Evolutionary conservation across 345 rosid species (phyloP).

Genomic region (Cardamine resedifolia): DNA sequence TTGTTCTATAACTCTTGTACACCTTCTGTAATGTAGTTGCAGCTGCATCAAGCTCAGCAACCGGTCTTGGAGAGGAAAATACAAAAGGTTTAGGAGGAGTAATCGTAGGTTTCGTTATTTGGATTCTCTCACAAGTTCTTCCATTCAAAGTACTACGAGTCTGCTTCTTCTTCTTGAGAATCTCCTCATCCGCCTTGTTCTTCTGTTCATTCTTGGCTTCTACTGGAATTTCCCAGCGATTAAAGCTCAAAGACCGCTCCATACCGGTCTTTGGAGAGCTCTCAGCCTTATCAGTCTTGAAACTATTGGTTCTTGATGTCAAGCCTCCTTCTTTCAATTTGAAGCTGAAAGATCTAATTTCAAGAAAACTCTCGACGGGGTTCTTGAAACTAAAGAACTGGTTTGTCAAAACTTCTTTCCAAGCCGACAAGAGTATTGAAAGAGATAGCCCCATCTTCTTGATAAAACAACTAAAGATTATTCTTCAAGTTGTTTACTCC

Average conservation of each 20-base stretch:
- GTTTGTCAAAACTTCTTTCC: conserved; percentile 43
- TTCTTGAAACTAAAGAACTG: conserved; percentile 34
- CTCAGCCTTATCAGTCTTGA: conserved; percentile 35
- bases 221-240: conserved; percentile 42
- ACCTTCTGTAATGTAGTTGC: conserved; percentile 86
- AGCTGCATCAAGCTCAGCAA: conserved; percentile 62
- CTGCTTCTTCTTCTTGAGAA: conserved; percentile 8
- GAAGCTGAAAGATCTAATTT: conserved; percentile 37
- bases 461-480: conserved; percentile 1
- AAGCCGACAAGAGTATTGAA: conserved; percentile 45
- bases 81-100: conserved; percentile 46
- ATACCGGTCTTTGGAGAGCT: conserved; percentile 23
- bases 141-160: conserved; percentile 21
- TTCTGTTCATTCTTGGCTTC: conserved; percentile 18
- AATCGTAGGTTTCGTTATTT: conserved; percentile 46
- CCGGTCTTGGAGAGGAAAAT: conserved; percentile 58
- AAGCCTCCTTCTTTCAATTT: conserved; percentile 31
- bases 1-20: conserved; percentile 84
- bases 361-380: conserved; percentile 36
- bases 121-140: conserved; percentile 32
- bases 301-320: conserved; percentile 39
- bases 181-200: conserved; percentile 1
- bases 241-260: conserved; percentile 46
- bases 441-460: conserved; percentile 55
- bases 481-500: conserved; percentile 22